These are phyloP conservation scores for Thermothielavioides terrestris DNA, from an alignment of 495 filamentous ascomycete genomes.

Conservation along the genomic window DNA sequence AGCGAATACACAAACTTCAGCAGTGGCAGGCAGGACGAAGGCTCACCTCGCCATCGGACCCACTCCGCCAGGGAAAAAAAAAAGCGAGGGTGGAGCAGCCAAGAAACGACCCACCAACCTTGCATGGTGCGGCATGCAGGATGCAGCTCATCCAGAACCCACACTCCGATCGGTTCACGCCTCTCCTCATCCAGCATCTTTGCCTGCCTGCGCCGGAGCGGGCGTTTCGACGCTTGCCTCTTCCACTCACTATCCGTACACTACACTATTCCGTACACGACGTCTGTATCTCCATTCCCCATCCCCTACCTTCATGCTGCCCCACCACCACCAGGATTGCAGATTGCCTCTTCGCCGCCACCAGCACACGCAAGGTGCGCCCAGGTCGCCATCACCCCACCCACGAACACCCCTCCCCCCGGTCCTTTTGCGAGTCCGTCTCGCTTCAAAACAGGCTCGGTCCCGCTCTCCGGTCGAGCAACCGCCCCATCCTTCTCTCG, in stretches of 20 bases:
- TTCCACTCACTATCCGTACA: constrained; percentile 1
- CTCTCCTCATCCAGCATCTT: constrained; percentile 1
- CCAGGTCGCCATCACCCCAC: background rate
- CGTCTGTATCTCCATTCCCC: background rate
- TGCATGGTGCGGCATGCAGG: constrained; percentile 11
- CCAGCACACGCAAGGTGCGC: too few relatives aligned
- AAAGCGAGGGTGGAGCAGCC: constrained; percentile 5
- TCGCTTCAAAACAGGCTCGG: constrained; percentile 25
- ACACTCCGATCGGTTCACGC: background rate
- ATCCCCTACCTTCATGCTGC: background rate
- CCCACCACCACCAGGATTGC: background rate
- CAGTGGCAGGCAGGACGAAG: too few relatives aligned
- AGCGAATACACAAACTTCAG: background rate
- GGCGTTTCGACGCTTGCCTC: constrained; percentile 7
- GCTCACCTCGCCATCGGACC: constrained; percentile 8
- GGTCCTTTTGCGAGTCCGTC: constrained; percentile 7
- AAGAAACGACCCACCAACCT: constrained; percentile 2
- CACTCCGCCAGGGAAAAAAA: constrained; percentile 9
- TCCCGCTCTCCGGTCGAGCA: constrained; percentile 15
- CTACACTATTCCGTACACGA: constrained; percentile 1
- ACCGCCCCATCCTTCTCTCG: constrained; percentile 15
- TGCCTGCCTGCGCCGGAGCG: background rate
- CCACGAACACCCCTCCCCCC: background rate
- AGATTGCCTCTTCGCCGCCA: too few relatives aligned
- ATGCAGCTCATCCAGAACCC: constrained; percentile 2